These are phyloP conservation scores for Phytophthora pisi DNA, from an alignment of 352 stramenopile species.

Conservation along the genomic window DNA sequence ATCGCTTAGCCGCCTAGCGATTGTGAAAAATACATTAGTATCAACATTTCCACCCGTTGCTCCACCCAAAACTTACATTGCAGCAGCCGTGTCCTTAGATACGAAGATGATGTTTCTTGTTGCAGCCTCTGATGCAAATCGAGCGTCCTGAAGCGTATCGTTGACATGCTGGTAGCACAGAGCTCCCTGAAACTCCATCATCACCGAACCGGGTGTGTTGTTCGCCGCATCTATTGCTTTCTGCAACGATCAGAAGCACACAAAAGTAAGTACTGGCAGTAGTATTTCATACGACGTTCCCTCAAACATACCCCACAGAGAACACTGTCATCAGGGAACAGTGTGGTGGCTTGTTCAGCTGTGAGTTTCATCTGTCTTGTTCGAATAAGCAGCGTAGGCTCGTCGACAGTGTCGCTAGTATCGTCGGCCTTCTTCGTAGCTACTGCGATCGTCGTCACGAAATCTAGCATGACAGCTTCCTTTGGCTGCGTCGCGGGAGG, in stretches of 20 bases:
- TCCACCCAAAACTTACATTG: slow-evolving; percentile 35
- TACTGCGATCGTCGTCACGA: slow-evolving; percentile 46
- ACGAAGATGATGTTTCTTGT: slow-evolving; percentile 30
- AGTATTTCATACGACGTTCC: neutral
- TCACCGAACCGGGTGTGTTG: slow-evolving; percentile 44
- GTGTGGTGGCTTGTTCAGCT: slow-evolving; percentile 34
- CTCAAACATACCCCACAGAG: slow-evolving; percentile 21
- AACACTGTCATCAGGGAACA: slow-evolving; percentile 34
- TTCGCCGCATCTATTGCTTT: slow-evolving; percentile 39
- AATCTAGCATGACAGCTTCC: slow-evolving; percentile 51
- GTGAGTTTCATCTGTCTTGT: slow-evolving; percentile 62
- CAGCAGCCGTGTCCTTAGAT: slow-evolving; percentile 32
- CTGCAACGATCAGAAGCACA: slow-evolving; percentile 18
- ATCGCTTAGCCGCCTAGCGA: slow-evolving; percentile 39
- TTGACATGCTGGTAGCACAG: slow-evolving; percentile 25
- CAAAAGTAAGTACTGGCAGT: neutral
- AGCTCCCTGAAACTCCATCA: slow-evolving; percentile 65
- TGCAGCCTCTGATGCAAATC: slow-evolving; percentile 30
- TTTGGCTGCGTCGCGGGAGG: slow-evolving; percentile 35
- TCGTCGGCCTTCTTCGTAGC: slow-evolving; percentile 11
- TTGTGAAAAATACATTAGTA: slow-evolving; percentile 6
- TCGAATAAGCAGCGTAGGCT: slow-evolving; percentile 41
- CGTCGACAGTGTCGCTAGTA: neutral
- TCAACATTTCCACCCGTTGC: neutral
- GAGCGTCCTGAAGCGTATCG: slow-evolving; percentile 26